Evolutionary conservation across 2,329 filamentous ascomycete genomes (phyloP).

Genomic region (Colletotrichum ledebouriae): DNA sequence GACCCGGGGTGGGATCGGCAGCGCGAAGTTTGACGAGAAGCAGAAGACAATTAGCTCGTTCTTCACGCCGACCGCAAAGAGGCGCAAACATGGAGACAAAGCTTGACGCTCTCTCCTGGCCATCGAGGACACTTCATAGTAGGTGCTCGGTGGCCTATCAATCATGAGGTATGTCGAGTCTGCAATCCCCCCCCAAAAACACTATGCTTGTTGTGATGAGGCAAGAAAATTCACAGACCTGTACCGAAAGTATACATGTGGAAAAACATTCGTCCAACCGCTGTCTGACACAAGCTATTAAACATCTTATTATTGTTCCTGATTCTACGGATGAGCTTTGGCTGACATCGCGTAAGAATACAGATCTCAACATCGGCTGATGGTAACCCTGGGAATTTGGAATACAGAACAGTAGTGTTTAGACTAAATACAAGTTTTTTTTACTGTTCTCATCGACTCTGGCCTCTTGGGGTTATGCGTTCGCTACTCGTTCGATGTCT

Average conservation of each 20-base stretch:
- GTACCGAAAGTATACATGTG: slow-evolving; percentile 79
- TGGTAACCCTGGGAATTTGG: background rate
- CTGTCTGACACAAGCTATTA: slow-evolving; percentile 73
- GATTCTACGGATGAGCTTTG: slow-evolving; percentile 18
- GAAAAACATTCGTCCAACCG: slow-evolving; percentile 83
- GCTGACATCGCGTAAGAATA: slow-evolving; percentile 19
- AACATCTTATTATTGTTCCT: slow-evolving; percentile 28
- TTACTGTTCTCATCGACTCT: too few species aligned
- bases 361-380: too few species aligned
- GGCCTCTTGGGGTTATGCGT: too few species aligned
- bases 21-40: slow-evolving; percentile 78
- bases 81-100: slow-evolving; percentile 56
- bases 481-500: too few species aligned
- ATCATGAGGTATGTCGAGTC: slow-evolving; percentile 55
- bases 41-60: slow-evolving; percentile 84
- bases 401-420: background rate
- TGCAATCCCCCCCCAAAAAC: slow-evolving; percentile 4
- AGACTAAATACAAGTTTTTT: too few species aligned
- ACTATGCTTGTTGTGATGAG: slow-evolving; percentile 75
- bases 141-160: background rate
- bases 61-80: slow-evolving; percentile 68
- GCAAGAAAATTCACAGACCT: slow-evolving; percentile 83
- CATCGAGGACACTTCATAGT: background rate
- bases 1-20: slow-evolving; percentile 86
- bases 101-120: slow-evolving; percentile 32